Evolutionary conservation across 441 rosid species (phyloP).

Genomic region (Mallotus japonicus): DNA sequence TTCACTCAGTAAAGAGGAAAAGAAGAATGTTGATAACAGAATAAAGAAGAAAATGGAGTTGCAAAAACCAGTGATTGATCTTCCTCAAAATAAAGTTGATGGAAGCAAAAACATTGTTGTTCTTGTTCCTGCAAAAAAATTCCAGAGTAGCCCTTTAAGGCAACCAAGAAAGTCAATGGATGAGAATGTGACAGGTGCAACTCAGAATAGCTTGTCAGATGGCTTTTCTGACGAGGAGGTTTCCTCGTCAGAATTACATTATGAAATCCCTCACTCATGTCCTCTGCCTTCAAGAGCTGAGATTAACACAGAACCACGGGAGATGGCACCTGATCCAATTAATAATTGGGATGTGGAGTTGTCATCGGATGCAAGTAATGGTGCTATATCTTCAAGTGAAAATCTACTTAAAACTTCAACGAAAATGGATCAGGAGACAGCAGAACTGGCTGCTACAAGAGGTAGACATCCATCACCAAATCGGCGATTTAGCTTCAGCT

Average conservation of each 20-base stretch:
- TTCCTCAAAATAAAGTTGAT: conserved; percentile 29
- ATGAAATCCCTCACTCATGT: conserved; percentile 45
- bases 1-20: conserved; percentile 30
- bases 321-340: conserved; percentile 20
- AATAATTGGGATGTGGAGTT: conserved; percentile 16
- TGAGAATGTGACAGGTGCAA: conserved; percentile 28
- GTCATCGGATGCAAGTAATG: conserved; percentile 30
- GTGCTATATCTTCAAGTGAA: conserved; percentile 19
- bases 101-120: conserved; percentile 40
- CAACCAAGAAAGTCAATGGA: conserved; percentile 20
- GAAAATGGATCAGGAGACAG: conserved; percentile 37
- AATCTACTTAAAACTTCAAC: conserved; percentile 37
- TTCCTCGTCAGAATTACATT: conserved; percentile 24
- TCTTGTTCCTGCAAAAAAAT: conserved; percentile 33
- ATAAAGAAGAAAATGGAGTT: conserved; percentile 26
- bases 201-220: conserved; percentile 27
- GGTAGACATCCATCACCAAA: conserved; percentile 61
- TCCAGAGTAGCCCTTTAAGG: conserved; percentile 20
- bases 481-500: conserved; percentile 74
- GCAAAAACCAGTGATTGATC: conserved; percentile 26
- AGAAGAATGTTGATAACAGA: conserved; percentile 16
- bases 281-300: conserved; percentile 44
- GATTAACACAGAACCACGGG: conserved; percentile 29
- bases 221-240: conserved; percentile 25
- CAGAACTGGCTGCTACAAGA: conserved; percentile 31